phyloP scores from a whole-genome alignment of 1,284 basidiomycete species.

The Microstroma glucosiphilum region DNA sequence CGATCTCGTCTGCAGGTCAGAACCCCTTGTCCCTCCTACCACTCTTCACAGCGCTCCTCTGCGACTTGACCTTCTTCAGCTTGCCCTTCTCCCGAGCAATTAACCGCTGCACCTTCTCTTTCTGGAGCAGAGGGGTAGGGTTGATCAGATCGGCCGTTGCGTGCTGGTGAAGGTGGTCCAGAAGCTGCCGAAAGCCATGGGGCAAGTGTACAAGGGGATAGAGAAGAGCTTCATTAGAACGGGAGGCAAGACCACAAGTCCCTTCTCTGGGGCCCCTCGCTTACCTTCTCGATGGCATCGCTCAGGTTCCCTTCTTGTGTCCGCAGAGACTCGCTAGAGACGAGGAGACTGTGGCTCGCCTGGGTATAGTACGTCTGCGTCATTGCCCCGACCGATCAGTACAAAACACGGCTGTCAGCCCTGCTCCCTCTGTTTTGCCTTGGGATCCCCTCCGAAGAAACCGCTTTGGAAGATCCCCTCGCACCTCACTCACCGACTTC shows the following conservation, averaged over 20 bases:
- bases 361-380: conserved; percentile 1
- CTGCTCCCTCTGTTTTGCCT: too few species aligned
- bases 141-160: background rate
- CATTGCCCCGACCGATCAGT: too few species aligned
- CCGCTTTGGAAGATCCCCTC: background rate
- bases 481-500: conserved; percentile 4
- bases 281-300: conserved; percentile 2
- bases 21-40: background rate
- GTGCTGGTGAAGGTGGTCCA: background rate
- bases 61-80: background rate
- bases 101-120: background rate
- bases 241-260: background rate
- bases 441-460: background rate
- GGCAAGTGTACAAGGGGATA: background rate
- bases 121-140: background rate
- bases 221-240: background rate
- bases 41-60: conserved; percentile 4
- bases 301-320: conserved; percentile 1
- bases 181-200: background rate
- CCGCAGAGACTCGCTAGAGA: background rate
- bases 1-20: too few species aligned
- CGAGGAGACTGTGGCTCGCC: conserved; percentile 5
- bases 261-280: background rate
- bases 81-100: background rate
- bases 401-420: too few species aligned